phyloP scores from a whole-genome alignment of 192 early-diverging fungal species.

The Physocladia obscura region DNA sequence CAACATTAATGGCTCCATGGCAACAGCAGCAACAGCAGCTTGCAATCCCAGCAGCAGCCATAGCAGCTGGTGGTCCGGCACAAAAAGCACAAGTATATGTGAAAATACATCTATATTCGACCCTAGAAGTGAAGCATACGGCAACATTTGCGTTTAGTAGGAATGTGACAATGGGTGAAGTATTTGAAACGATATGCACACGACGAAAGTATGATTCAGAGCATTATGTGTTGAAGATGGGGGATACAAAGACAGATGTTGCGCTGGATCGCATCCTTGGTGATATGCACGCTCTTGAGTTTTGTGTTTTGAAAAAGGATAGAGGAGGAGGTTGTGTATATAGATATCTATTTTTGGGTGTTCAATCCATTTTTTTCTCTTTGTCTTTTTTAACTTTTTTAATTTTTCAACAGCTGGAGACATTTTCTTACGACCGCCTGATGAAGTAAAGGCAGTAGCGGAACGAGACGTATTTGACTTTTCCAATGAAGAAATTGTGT shows the following conservation, averaged over 20 bases:
- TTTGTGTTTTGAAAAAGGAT: conserved; percentile 71
- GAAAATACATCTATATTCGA: conserved; percentile 64
- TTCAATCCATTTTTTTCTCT: background rate
- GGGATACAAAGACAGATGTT: conserved; percentile 70
- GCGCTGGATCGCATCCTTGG: conserved; percentile 79
- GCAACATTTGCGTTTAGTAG: conserved; percentile 80
- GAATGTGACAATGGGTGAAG: conserved; percentile 72
- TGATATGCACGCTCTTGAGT: conserved; percentile 59
- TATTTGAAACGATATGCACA: conserved; percentile 80
- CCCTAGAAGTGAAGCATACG: conserved; percentile 82
- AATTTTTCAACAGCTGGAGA: conserved; percentile 42
- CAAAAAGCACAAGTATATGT: conserved; percentile 42
- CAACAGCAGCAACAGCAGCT: background rate
- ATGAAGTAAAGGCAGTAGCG: conserved; percentile 37
- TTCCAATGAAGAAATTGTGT: conserved; percentile 49
- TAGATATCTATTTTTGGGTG: too few relatives aligned
- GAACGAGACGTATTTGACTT: conserved; percentile 34
- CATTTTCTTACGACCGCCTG: conserved; percentile 59
- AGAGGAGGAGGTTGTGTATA: conserved; percentile 60
- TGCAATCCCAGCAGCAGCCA: background rate
- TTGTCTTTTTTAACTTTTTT: background rate
- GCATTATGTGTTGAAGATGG: conserved; percentile 84
- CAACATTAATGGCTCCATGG: background rate
- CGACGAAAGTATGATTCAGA: conserved; percentile 84
- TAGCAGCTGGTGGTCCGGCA: too few relatives aligned